These are phyloP conservation scores for Acer saccharum DNA, from an alignment of 345 rosid species.

Conservation along the genomic window DNA sequence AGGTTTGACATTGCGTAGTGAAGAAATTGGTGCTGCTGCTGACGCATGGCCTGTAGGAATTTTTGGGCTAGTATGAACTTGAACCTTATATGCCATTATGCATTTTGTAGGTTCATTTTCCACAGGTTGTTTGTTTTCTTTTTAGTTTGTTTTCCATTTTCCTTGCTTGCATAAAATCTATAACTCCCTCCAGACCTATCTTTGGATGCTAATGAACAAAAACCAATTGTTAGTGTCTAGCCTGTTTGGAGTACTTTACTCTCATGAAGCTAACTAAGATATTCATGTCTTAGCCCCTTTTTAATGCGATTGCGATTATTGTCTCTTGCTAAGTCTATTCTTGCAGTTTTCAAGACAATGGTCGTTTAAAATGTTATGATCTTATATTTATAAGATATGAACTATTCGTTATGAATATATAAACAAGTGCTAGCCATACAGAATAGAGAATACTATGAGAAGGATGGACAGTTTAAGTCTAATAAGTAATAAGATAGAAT, in stretches of 20 bases:
- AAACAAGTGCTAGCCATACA: background rate
- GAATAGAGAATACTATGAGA: background rate
- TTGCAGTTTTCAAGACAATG: background rate
- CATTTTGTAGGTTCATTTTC: constrained; percentile 40
- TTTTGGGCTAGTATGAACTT: constrained; percentile 87
- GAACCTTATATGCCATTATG: constrained; percentile 38
- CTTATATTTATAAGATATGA: background rate
- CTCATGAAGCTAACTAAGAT: background rate
- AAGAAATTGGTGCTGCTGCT: constrained; percentile 74
- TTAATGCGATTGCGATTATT: background rate
- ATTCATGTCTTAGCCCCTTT: background rate
- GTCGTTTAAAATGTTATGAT: background rate
- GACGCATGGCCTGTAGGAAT: constrained; percentile 90
- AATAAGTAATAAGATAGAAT: background rate
- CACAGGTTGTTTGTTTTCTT: background rate
- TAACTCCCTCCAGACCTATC: background rate
- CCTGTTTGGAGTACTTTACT: background rate
- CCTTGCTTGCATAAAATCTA: background rate
- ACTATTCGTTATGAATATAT: background rate
- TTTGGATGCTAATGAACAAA: background rate
- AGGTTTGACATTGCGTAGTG: constrained; percentile 87
- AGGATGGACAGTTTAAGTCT: background rate
- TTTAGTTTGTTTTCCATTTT: constrained; percentile 11
- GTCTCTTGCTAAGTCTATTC: background rate
- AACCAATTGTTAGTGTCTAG: background rate